Evolutionary conservation across 495 filamentous ascomycete species (phyloP), one percentile per base, ranked within the genome.

Genomic region (Glarea lozoyensis): DNA sequence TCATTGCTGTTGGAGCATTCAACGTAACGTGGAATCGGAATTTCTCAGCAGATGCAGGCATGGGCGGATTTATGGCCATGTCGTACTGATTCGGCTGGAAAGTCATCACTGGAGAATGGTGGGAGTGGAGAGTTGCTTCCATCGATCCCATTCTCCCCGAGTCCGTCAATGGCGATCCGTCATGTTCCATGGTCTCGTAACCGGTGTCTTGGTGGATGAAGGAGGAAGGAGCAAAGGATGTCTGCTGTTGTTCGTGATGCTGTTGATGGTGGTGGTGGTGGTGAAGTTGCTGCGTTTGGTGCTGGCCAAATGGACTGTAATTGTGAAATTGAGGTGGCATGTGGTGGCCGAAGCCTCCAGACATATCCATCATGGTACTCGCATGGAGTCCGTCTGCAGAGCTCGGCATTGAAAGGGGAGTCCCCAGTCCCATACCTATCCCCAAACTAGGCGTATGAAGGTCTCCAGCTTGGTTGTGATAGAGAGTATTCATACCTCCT

Each of bases 1-100:
- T 79, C 90, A 96, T 97, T n/a, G 90, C 90, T 1, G 90, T 96
- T 11, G 88, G 86, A 1, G 90, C 92, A 58, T 94, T 90, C 36
- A 99, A 66, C 0, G 87, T 88, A 29, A 86, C 81, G 55, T 86
- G 80, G 61, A 85, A 99, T 17, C 93, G 87, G 57, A 97, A 97
- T 47, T 89, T 93, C 41, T 63, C 60, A 2, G 62, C 69, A 6
- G 69, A 63, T 2, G 63, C 40, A 2, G 66, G 66, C 21, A 68
- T 60, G 40, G 46, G 56, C 32, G 60, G 52, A 24, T 60, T 39
- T 43, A 67, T 63, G n/a, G 59, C 40, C 48, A 64, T 63, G n/a
- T 66, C 65, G 40, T 64, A 62, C 40, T 56, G 62, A 33, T 56
- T 34, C 19, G 48, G 41, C 32, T 66, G 61, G 45, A 61, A 71